Conservation (phyloP, 768 basidiomycete species). For the Lactifluus echinatus region DNA sequence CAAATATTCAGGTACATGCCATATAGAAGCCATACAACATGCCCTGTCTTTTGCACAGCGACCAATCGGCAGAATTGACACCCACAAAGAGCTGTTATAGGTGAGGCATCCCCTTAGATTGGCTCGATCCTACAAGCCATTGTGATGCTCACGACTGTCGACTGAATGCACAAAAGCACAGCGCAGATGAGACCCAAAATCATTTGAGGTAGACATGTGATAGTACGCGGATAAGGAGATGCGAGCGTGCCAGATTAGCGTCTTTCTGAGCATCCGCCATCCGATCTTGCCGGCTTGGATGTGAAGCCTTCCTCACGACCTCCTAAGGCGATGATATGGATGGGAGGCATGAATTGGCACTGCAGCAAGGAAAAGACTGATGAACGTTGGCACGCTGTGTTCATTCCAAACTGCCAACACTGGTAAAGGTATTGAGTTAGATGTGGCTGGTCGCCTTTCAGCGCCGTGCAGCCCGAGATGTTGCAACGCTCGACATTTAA, state of each 20-base stretch:
- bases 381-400: neutral
- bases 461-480: neutral
- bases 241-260: neutral
- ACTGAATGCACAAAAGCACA: neutral
- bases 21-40: neutral
- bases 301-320: no score
- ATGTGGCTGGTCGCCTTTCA: neutral
- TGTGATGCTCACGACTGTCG: neutral
- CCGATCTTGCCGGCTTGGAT: no score
- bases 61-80: neutral
- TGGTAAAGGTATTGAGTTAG: neutral
- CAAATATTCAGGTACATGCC: neutral
- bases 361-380: neutral
- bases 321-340: neutral
- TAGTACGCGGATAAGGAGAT: neutral
- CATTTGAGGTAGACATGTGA: neutral
- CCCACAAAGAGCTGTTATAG: no score
- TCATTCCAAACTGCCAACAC: no score
- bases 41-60: neutral
- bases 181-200: neutral
- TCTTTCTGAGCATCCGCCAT: neutral
- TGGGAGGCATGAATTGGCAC: neutral
- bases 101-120: neutral
- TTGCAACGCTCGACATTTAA: neutral
- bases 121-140: neutral